phyloP scores from a whole-genome alignment of 169 alveolate species.

The Plasmodium relictum region DNA sequence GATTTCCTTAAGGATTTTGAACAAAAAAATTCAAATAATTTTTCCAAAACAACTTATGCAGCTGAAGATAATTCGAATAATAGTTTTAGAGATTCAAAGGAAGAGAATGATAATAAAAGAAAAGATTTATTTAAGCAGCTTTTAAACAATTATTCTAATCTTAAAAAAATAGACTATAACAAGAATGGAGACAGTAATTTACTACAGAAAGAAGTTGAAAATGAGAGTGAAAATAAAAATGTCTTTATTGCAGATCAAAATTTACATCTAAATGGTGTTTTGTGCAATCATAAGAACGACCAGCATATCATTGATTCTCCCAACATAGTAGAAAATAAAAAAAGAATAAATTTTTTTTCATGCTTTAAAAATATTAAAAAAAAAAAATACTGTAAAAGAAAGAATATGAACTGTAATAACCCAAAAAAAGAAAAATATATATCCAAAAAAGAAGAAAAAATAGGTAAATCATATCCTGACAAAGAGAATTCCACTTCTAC shows the following conservation, averaged over 20 bases:
- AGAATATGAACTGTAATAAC: conserved; percentile 2
- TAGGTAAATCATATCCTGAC: not conserved
- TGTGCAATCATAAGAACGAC: no score
- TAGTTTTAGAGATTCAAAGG: conserved; percentile 9
- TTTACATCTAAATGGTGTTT: no score
- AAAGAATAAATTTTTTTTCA: conserved; percentile 26
- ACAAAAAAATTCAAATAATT: conserved; percentile 5
- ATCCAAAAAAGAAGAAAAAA: conserved; percentile 22
- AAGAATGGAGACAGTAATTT: no score
- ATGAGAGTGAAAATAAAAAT: no score
- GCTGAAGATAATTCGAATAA: not conserved
- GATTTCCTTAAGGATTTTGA: not conserved
- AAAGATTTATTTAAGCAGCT: conserved; percentile 3
- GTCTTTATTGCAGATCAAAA: no score
- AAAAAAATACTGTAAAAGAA: conserved; percentile 39
- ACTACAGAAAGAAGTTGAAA: no score
- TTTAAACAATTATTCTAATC: not conserved
- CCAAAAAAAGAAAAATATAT: conserved; percentile 4
- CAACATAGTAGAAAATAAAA: conserved; percentile 4
- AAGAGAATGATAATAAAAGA: not conserved
- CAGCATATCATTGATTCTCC: no score
- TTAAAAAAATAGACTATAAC: not conserved
- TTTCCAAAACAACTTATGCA: conserved; percentile 1
- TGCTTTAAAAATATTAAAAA: conserved; percentile 20
- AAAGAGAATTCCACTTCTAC: not conserved